Evolutionary conservation across 345 rosid species (phyloP), one percentile per base, ranked within the genome.

Genomic region (Rhodamnia rubescens): DNA sequence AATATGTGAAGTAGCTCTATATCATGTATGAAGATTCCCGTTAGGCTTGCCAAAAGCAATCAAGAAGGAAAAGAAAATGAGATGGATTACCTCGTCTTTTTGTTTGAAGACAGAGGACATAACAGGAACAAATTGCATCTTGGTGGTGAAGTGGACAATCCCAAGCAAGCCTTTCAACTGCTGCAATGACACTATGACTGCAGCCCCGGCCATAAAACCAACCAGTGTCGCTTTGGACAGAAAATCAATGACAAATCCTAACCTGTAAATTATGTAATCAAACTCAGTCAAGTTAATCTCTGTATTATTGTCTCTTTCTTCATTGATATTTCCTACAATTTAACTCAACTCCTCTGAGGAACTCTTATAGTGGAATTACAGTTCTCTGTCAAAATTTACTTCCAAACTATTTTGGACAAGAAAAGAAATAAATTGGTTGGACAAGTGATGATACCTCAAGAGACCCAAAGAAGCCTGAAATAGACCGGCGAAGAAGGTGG

Each of bases 151-250:
- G 87, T 98, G 99, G 88, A 91, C 94, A 85, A 98, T 98, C 85
- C 99, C 99, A 85, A 98, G 95, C 89, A 98, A 90, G 74, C 98
- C 98, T 85, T 98, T 98, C 10, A 98, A 93, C 87, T 98, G 99
- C 59, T 98, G 99, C 83, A 98, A 90, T 22, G 98, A 93, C 29
- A 98, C 99, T 81, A 98, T 96, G 57, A 98, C 88, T 42, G 99
- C 99, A 53, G 99, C 99, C 52, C 99, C 99, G 57, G 99, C 99
- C 95, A 94, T 98, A 92, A 98, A 98, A 83, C 99, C 99, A 51
- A 94, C 85, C 82, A 98, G 92, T 20, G 98, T 98, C 57, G 99
- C 99, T 95, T 94, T 96, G 50, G 99, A 98, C 40, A 98, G 93
- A 86, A 98, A 98, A 90, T 98, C 99, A 57, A 98, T 98, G 80